Evolutionary conservation across 371 early-diverging fungal genomes (phyloP).

Genomic region (Syncephalastrum sp.): DNA sequence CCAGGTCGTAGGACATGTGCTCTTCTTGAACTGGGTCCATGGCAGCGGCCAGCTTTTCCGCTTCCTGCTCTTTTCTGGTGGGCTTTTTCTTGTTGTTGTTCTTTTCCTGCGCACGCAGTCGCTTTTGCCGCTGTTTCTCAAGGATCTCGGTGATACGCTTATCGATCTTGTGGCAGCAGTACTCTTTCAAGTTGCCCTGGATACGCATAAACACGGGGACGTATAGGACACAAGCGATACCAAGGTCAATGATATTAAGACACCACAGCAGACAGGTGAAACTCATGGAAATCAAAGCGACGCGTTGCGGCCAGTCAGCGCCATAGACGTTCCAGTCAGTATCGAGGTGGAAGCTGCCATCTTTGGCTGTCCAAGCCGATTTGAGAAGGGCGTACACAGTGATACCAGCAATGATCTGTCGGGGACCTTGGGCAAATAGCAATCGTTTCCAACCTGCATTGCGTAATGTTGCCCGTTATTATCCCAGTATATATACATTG

Average conservation of each 20-base stretch:
- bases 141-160: conserved; percentile 58
- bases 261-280: conserved; percentile 72
- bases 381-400: conserved; percentile 32
- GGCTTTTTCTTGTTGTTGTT: conserved; percentile 18
- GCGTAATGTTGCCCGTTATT: not conserved
- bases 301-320: conserved; percentile 31
- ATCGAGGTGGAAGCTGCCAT: conserved; percentile 25
- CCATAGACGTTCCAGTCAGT: conserved; percentile 33
- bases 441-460: conserved; percentile 79
- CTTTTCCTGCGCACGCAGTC: conserved; percentile 26
- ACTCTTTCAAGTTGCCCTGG: conserved; percentile 90
- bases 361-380: conserved; percentile 31
- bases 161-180: conserved; percentile 89
- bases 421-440: conserved; percentile 82
- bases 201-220: conserved; percentile 79
- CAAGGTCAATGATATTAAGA: conserved; percentile 51
- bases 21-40: too few relatives aligned
- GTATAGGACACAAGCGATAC: conserved; percentile 73
- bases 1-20: too few relatives aligned
- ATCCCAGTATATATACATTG: not conserved
- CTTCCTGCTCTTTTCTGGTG: conserved; percentile 4
- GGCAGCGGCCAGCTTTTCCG: too few relatives aligned
- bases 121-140: conserved; percentile 34
- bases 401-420: conserved; percentile 66
- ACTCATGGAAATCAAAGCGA: conserved; percentile 45